Percentiles rank a stretch among this genome's conserved stretches.
Evolutionary conservation across 2,329 filamentous ascomycete genomes (phyloP).

Genomic region (Torrubiellomyces zombiae): DNA sequence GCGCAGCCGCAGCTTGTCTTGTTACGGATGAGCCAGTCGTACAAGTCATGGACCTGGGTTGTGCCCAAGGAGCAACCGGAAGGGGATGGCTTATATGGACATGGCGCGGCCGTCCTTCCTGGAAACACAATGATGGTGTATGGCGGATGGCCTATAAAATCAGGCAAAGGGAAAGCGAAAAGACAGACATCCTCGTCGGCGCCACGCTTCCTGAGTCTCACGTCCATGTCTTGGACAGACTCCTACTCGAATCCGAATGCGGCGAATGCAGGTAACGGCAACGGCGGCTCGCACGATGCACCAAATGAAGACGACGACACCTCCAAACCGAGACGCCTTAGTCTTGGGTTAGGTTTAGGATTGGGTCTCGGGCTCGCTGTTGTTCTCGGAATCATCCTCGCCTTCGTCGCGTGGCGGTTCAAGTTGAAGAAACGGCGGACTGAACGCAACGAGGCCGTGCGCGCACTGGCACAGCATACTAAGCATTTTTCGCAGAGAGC

Average conservation of each 20-base stretch:
- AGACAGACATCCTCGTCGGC: conserved; percentile 14
- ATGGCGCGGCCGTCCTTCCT: conserved; percentile 45
- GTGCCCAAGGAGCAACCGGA: conserved; percentile 36
- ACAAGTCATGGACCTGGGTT: conserved; percentile 58
- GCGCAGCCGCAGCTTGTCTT: conserved; percentile 71
- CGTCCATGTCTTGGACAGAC: conserved; percentile 34
- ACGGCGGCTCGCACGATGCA: conserved; percentile 5
- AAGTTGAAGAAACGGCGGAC: conserved; percentile 18
- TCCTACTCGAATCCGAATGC: conserved; percentile 30
- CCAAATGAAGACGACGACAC: conserved; percentile 8
- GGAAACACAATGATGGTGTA: conserved; percentile 54
- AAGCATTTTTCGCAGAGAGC: conserved; percentile 25
- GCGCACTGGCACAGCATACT: conserved; percentile 31
- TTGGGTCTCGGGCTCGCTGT: conserved; percentile 38
- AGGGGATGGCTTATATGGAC: conserved; percentile 38
- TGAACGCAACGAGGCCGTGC: conserved; percentile 28
- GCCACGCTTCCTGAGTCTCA: conserved; percentile 38
- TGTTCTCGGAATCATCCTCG: conserved; percentile 26
- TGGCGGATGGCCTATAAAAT: conserved; percentile 38
- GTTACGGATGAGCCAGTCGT: conserved; percentile 57
- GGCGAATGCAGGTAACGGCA: conserved; percentile 1
- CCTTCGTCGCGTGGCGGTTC: conserved; percentile 34
- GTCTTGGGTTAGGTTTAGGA: conserved; percentile 48
- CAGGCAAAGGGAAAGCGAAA: conserved; percentile 11
- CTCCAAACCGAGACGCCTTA: conserved; percentile 20